Evolutionary conservation across 176 grass and related monocot genomes (phyloP), one percentile per base, ranked within the genome.

Genomic region (Chloris gayana): DNA sequence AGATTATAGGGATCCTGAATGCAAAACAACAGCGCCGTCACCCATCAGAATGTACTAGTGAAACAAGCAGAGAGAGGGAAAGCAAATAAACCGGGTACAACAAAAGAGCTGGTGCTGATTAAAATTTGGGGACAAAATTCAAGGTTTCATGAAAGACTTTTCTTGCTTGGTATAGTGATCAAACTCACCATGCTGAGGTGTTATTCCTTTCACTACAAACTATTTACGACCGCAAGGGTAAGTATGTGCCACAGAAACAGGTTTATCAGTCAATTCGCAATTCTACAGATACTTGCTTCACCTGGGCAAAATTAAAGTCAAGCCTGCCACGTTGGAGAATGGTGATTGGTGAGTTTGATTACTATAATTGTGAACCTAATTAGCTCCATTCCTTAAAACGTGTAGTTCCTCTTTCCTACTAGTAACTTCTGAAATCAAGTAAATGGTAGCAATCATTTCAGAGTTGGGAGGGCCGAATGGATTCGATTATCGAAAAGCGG

Each of bases 1-100:
- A 99, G 25, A 95, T 91, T 58, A 95, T 68, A 31, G 92, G 92
- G 83, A 99, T 91, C 92, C 90, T 99, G 82, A 80, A 79, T 27
- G 30, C 27, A 78, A 80, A 64, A 61, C 30, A 59, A 66, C 1
- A 1, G 22, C 2, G 18, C 22, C 4, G 3, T 77, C 58, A 83
- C 50, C 64, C 47, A 58, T 46, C 22, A 65, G 65, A 10, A 82
- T n/a, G 9, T 9, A 33, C 24, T 46, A 4, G 5, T 0, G 27
- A 69, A 70, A 75, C 21, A n/a, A 3, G 22, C 18, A 39, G 42
- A 30, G 11, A 25, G 47, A 71, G 59, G 73, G 8, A 34, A n/a
- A 33, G 39, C 24, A 34, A 51, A 17, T 14, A 18, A 67, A 14
- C n/a, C 25, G 53, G 51, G 22, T 12, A 14, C 14, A 62, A 84